phyloP scores from a whole-genome alignment of 352 stramenopile species.

The Phytophthora macrochlamydospora region DNA sequence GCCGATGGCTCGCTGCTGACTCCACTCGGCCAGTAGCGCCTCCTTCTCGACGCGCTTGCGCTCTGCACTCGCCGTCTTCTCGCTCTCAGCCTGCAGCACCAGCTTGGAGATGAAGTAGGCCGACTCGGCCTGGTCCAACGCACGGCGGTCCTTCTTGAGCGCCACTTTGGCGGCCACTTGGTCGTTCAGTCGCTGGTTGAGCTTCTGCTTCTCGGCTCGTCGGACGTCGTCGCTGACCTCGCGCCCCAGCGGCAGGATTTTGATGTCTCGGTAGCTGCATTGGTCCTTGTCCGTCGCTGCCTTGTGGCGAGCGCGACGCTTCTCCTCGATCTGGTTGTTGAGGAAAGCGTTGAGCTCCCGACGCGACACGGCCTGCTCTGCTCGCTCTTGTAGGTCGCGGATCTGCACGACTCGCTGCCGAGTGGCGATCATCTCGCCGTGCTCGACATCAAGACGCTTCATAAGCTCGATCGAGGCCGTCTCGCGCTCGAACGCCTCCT shows the following conservation, averaged over 20 bases:
- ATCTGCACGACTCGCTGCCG: conserved; percentile 44
- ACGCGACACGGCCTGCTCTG: conserved; percentile 39
- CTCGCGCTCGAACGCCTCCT: conserved; percentile 40
- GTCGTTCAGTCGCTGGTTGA: conserved; percentile 47
- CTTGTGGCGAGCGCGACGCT: conserved; percentile 25
- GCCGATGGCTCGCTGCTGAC: conserved; percentile 46
- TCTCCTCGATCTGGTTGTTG: conserved; percentile 51
- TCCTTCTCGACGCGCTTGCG: conserved; percentile 41
- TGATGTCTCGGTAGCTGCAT: conserved; percentile 22
- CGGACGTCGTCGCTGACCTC: conserved; percentile 33
- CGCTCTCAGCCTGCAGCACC: conserved; percentile 36
- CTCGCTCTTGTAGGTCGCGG: conserved; percentile 44
- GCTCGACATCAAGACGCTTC: conserved; percentile 21
- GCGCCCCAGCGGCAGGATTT: conserved; percentile 51
- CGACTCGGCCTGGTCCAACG: conserved; percentile 60
- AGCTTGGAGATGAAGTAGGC: conserved; percentile 63
- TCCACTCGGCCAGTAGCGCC: conserved; percentile 47
- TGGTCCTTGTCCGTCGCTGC: conserved; percentile 6
- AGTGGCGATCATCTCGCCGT: conserved; percentile 18
- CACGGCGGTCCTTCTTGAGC: conserved; percentile 38
- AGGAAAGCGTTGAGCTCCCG: conserved; percentile 60
- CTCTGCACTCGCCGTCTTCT: conserved; percentile 30
- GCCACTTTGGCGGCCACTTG: conserved; percentile 53
- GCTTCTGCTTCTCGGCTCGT: conserved; percentile 43
- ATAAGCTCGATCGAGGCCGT: conserved; percentile 21